These are phyloP conservation scores for Leucaena leucocephala DNA, from an alignment of 306 rosid genomes.

Conservation along the genomic window DNA sequence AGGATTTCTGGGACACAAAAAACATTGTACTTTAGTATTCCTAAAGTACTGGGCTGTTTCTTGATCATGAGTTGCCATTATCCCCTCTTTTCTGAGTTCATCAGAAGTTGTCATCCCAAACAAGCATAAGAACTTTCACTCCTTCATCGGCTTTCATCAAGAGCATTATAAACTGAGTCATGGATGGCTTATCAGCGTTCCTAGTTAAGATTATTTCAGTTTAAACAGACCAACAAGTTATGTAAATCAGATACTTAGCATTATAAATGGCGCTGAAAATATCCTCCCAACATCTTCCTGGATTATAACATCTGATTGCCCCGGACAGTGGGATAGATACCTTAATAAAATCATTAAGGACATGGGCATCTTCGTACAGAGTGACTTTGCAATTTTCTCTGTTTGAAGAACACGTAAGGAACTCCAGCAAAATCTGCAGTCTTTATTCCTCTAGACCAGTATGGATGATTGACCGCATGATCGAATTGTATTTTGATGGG, in stretches of 20 bases:
- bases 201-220: conserved; percentile 59
- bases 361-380: conserved; percentile 85
- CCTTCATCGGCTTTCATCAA: conserved; percentile 70
- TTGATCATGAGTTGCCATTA: conserved; percentile 81
- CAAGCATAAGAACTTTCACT: conserved; percentile 68
- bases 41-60: conserved; percentile 59
- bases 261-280: conserved; percentile 58
- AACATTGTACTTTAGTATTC: conserved; percentile 59
- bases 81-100: conserved; percentile 53
- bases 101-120: conserved; percentile 82
- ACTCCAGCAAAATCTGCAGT: conserved; percentile 52
- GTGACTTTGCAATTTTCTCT: conserved; percentile 66
- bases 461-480: conserved; percentile 28
- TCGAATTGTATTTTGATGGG: conserved; percentile 50
- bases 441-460: conserved; percentile 61
- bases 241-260: conserved; percentile 69
- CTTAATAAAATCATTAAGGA: conserved; percentile 6
- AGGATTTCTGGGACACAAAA: conserved; percentile 76
- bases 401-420: conserved; percentile 65
- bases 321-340: conserved; percentile 26
- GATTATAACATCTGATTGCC: conserved; percentile 28
- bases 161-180: conserved; percentile 67
- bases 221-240: conserved; percentile 79
- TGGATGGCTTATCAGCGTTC: conserved; percentile 32
- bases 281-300: conserved; percentile 78